Evolutionary conservation across 768 basidiomycete genomes (phyloP), one percentile per base, ranked within the genome.

Genomic region (Kwoniella pini): DNA sequence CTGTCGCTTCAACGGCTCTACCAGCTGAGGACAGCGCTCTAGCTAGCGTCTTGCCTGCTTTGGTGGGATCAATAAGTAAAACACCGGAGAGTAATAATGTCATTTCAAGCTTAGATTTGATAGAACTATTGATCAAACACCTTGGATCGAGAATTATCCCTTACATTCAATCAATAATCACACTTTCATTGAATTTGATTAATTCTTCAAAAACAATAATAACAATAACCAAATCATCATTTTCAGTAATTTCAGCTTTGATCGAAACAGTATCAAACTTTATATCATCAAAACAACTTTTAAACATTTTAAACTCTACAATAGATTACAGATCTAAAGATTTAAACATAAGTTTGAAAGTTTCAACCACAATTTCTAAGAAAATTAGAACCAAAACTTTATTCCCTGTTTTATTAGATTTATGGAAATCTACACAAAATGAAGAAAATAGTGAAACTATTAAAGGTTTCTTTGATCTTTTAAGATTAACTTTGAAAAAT

Each of bases 131-230:
- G 28, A 77, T 84, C 19, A 75, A 82, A 19, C 86, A 87, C 45
- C 83, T 97, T 21, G 91, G 90, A 0, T 91, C 94, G 11, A 87
- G 95, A 0, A 82, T 92, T 50, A 91, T 99, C 50, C 91, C 95
- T 4, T 83, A 85, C 78, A 87, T 96, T 79, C 85, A 85, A 53
- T 82, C 85, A 13, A 84, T 94, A 45, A 83, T 89, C 15, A 78
- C 84, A 4, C 82, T 86, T 54, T 85, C 85, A 59, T 79, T 86
- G n/a, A 43, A 50, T 2, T 39, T 72, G 26, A 55, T 74, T 54
- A 48, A 49, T 22, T 56, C 59, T 2, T 30, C 66, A 6, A 55
- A 60, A 30, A 27, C 58, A 0, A 54, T 68, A 12, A 27, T 68
- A 15, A 24, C 45, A 0, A 62, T 70, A 11, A 52, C 60, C 56